These are phyloP conservation scores for Kingdonia uniflora DNA, from an alignment of 164 flowering plant genomes.

Conservation along the genomic window DNA sequence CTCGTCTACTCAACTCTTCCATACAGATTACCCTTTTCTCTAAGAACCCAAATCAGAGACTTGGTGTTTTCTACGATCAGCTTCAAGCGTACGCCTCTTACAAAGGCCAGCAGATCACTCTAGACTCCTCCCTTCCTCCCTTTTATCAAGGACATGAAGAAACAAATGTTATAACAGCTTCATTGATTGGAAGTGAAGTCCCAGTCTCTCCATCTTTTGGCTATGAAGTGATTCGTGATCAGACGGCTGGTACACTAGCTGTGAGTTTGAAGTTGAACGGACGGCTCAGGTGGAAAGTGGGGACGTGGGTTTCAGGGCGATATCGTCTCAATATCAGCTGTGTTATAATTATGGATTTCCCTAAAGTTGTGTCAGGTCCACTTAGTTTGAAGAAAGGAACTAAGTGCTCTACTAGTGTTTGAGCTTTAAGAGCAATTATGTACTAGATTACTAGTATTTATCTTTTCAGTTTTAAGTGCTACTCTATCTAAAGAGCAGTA, in stretches of 20 bases:
- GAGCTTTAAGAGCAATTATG: neutral
- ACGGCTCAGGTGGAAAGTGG: constrained; percentile 55
- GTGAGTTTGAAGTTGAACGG: constrained; percentile 40
- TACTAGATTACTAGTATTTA: neutral
- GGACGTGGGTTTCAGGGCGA: constrained; percentile 51
- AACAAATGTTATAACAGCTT: constrained; percentile 15
- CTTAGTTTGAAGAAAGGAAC: constrained; percentile 11
- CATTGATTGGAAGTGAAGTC: constrained; percentile 13
- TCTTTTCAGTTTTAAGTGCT: neutral
- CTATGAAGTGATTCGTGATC: constrained; percentile 37
- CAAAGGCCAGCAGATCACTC: constrained; percentile 22
- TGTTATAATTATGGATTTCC: constrained; percentile 12
- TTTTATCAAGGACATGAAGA: constrained; percentile 25
- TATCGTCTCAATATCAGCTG: constrained; percentile 43
- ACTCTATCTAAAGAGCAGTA: neutral
- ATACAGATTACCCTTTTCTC: constrained; percentile 20
- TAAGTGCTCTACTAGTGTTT: constrained; percentile 13
- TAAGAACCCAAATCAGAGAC: constrained; percentile 21
- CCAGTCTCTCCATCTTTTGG: constrained; percentile 46
- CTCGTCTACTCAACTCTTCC: constrained; percentile 21
- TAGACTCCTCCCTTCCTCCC: constrained; percentile 15
- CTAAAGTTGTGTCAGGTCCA: constrained; percentile 8
- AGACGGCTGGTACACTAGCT: constrained; percentile 29
- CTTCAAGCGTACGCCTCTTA: constrained; percentile 18
- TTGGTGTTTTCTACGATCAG: constrained; percentile 24